Conservation (phyloP, 805 yeast genomes). For the Ogataea pilisensis region DNA sequence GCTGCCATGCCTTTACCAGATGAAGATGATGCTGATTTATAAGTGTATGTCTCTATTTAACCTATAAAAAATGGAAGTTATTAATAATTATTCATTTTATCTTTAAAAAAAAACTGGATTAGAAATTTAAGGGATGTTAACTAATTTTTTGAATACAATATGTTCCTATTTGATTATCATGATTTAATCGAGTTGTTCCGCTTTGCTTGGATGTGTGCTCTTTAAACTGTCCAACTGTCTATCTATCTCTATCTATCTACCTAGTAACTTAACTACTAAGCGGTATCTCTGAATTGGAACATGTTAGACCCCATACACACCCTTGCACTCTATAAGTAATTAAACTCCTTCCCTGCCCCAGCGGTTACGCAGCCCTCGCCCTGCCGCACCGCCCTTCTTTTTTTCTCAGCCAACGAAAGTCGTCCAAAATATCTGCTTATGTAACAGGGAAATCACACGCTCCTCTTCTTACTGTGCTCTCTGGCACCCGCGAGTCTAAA, state of each 20-base stretch:
- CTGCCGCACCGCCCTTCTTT: not conserved
- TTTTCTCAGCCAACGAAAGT: constrained; percentile 7
- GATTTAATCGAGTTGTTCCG: no score
- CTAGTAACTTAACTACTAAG: not conserved
- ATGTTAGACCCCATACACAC: not conserved
- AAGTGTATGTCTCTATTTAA: no score
- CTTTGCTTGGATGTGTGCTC: no score
- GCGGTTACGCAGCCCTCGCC: constrained; percentile 7
- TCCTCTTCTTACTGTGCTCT: no score
- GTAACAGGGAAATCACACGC: no score
- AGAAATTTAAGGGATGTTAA: no score
- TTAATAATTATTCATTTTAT: not conserved
- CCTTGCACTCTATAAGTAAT: not conserved
- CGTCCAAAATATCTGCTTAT: constrained; percentile 7
- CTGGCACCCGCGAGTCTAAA: no score
- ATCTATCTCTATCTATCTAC: not conserved
- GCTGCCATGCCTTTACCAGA: constrained; percentile 99
- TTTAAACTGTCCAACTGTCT: not conserved
- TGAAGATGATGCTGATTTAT: constrained; percentile 99
- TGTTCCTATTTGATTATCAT: no score
- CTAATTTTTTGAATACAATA: no score
- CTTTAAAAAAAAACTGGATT: no score
- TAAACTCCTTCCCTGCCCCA: not conserved
- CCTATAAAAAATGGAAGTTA: no score
- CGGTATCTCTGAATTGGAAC: not conserved